phyloP scores from a whole-genome alignment of 306 rosid genomes.

The Mimosa bimucronata region DNA sequence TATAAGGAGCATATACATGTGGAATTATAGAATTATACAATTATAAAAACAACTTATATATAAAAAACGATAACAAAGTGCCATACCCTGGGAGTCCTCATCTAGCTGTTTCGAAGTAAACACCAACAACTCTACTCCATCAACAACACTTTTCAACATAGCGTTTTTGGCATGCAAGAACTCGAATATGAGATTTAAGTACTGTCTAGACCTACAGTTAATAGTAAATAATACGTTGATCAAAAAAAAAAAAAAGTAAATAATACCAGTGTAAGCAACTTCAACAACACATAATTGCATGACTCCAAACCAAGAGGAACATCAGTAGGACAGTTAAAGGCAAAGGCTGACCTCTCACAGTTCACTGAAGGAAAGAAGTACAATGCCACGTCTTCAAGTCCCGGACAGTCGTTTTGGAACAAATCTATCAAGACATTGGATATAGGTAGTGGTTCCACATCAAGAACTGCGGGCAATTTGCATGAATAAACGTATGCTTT shows the following conservation, averaged over 20 bases:
- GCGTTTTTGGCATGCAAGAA: constrained; percentile 54
- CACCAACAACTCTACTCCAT: constrained; percentile 64
- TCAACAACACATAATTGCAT: constrained; percentile 4
- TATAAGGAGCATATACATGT: background rate
- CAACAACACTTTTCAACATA: constrained; percentile 53
- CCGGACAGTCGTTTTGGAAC: constrained; percentile 51
- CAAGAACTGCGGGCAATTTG: constrained; percentile 61
- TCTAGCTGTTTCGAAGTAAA: constrained; percentile 63
- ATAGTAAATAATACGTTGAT: constrained; percentile 28
- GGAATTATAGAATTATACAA: background rate
- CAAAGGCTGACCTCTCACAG: constrained; percentile 52
- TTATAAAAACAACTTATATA: constrained; percentile 12
- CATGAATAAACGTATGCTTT: constrained; percentile 50
- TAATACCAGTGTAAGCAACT: constrained; percentile 14
- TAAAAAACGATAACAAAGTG: constrained; percentile 28
- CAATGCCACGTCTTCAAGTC: constrained; percentile 65
- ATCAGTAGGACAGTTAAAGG: constrained; percentile 19
- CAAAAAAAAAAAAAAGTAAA: too few relatives aligned
- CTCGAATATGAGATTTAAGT: constrained; percentile 43
- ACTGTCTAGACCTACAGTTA: constrained; percentile 52
- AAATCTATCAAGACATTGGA: constrained; percentile 47
- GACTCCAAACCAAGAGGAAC: background rate
- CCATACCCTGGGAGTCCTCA: constrained; percentile 53
- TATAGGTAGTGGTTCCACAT: constrained; percentile 47
- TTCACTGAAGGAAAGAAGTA: constrained; percentile 63